phyloP scores from a whole-genome alignment of 2,329 filamentous ascomycete species.

The Trichoderma gracile region DNA sequence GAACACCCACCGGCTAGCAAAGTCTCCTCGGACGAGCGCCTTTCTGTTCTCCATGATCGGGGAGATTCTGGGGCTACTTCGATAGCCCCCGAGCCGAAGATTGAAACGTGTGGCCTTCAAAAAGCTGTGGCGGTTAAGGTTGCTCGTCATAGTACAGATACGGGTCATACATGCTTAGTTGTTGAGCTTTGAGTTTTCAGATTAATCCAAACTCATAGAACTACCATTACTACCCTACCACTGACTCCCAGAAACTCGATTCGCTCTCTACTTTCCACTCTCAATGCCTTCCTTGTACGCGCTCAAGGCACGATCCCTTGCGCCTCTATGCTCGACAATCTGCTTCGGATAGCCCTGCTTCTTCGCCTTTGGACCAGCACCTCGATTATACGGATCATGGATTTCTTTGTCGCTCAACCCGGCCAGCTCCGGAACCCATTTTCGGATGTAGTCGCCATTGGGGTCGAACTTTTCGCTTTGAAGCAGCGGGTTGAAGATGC shows the following conservation, averaged over 20 bases:
- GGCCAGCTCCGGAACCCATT: slow-evolving; percentile 76
- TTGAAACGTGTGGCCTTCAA: slow-evolving; percentile 58
- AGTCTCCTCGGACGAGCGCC: slow-evolving; percentile 53
- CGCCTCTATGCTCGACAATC: slow-evolving; percentile 72
- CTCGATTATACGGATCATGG: slow-evolving; percentile 76
- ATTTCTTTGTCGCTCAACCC: slow-evolving; percentile 66
- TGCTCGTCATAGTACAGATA: slow-evolving; percentile 64
- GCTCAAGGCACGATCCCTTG: slow-evolving; percentile 65
- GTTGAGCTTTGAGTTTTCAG: slow-evolving; percentile 14
- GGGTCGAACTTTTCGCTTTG: slow-evolving; percentile 87
- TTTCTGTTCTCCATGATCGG: slow-evolving; percentile 44
- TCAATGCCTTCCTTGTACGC: slow-evolving; percentile 63
- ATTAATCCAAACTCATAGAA: slow-evolving; percentile 11
- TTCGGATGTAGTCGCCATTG: slow-evolving; percentile 75
- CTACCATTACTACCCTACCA: not conserved
- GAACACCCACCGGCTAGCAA: slow-evolving; percentile 51
- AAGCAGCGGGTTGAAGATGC: slow-evolving; percentile 82
- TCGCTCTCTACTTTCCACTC: slow-evolving; percentile 33
- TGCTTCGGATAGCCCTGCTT: slow-evolving; percentile 71
- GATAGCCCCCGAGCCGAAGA: slow-evolving; percentile 63
- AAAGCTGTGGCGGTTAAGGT: slow-evolving; percentile 62
- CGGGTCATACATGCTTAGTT: slow-evolving; percentile 55
- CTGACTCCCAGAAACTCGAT: not conserved
- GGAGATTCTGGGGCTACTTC: slow-evolving; percentile 56
- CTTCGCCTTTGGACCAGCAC: slow-evolving; percentile 58